Evolutionary conservation across 2,329 filamentous ascomycete species (phyloP).

Genomic region (Botrytis deweyae): DNA sequence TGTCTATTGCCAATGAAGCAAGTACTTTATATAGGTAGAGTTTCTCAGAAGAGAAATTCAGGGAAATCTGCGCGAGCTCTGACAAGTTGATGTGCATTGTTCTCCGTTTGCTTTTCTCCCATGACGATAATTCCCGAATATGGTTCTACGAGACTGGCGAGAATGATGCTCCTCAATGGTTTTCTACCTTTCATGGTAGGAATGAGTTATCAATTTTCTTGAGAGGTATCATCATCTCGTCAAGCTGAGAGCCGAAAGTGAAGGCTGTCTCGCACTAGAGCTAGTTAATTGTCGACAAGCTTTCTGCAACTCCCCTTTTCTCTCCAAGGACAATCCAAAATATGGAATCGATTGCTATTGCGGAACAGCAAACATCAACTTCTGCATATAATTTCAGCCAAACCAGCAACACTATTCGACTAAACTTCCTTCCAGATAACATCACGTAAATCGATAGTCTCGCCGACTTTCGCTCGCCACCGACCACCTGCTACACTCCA

Average conservation of each 20-base stretch:
- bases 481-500: neutral
- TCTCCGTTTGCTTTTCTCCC: constrained; percentile 21
- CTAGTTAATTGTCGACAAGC: neutral
- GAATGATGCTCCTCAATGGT: neutral
- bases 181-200: neutral
- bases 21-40: neutral
- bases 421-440: too few species aligned
- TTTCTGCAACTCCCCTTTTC: neutral
- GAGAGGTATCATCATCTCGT: neutral
- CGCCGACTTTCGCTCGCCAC: neutral
- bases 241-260: neutral
- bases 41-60: neutral
- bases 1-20: neutral
- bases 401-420: too few species aligned
- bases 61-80: neutral
- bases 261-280: neutral
- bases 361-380: too few species aligned
- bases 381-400: too few species aligned
- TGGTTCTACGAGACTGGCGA: neutral
- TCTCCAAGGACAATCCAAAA: too few species aligned
- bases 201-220: neutral
- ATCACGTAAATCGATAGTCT: neutral
- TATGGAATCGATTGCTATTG: too few species aligned
- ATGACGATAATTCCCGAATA: neutral
- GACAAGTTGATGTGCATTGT: neutral